These are phyloP conservation scores for Paecilomyces niveus DNA, from an alignment of 2,329 filamentous ascomycete species.

Conservation along the genomic window DNA sequence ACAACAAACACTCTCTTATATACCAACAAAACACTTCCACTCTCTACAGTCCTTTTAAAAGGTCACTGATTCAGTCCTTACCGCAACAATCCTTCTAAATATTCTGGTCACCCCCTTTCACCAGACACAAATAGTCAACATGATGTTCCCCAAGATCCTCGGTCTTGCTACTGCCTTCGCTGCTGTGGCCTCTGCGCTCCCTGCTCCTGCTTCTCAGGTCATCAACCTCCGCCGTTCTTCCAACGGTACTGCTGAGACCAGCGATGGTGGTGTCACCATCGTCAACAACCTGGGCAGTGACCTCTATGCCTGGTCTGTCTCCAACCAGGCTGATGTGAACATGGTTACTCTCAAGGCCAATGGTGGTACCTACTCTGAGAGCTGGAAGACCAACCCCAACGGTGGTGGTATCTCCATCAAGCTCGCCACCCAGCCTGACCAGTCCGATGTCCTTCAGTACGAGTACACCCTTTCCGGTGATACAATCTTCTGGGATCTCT, in stretches of 20 bases:
- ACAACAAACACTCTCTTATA: slow-evolving; percentile 6
- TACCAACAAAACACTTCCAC: slow-evolving; percentile 1
- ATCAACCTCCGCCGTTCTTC: slow-evolving; percentile 12
- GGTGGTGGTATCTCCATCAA: slow-evolving; percentile 39
- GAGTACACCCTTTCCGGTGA: slow-evolving; percentile 28
- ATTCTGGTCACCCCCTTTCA: neutral
- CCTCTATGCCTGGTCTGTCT: slow-evolving; percentile 37
- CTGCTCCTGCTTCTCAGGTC: slow-evolving; percentile 17
- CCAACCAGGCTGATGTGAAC: slow-evolving; percentile 20
- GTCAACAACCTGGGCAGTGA: slow-evolving; percentile 30
- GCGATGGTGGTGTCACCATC: slow-evolving; percentile 26
- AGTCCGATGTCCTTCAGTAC: slow-evolving; percentile 35
- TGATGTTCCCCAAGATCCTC: slow-evolving; percentile 32
- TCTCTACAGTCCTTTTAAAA: slow-evolving; percentile 3
- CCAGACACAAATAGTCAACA: slow-evolving; percentile 13
- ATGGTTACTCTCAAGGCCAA: slow-evolving; percentile 27
- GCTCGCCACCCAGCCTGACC: slow-evolving; percentile 23
- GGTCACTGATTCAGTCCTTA: slow-evolving; percentile 1
- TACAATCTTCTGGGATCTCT: slow-evolving; percentile 34
- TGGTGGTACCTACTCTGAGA: slow-evolving; percentile 28
- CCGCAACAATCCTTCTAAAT: neutral
- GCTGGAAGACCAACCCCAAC: slow-evolving; percentile 27
- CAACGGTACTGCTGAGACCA: slow-evolving; percentile 8
- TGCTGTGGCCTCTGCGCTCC: slow-evolving; percentile 23
- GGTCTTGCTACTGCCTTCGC: slow-evolving; percentile 24